A percentile compares a stretch with the other conserved stretches of the same genome.
phyloP scores from a whole-genome alignment of 768 basidiomycete species.

The Cyclocybe aegerita region DNA sequence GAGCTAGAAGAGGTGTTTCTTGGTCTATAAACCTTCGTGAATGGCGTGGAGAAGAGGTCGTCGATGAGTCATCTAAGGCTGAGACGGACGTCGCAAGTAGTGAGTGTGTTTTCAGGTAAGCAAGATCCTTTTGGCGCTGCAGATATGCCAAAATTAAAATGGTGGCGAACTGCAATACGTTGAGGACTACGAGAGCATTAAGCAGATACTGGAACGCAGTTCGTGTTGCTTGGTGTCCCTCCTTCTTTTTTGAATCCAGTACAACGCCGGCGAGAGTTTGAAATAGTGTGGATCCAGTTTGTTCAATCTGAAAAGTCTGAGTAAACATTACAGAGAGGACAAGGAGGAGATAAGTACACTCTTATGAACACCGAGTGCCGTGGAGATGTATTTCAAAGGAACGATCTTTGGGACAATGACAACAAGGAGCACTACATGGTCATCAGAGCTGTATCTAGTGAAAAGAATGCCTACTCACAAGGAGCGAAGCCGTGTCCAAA shows the following conservation, averaged over 20 bases:
- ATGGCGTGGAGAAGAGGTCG: too few relatives aligned
- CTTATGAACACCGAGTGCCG: constrained; percentile 77
- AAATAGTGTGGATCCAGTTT: constrained; percentile 70
- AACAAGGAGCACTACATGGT: constrained; percentile 60
- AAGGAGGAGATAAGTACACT: constrained; percentile 45
- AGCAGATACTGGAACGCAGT: constrained; percentile 53
- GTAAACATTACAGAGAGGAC: background rate
- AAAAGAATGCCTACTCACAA: constrained; percentile 37
- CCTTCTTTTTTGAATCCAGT: constrained; percentile 48
- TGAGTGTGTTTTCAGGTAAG: background rate
- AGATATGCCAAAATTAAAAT: constrained; percentile 50
- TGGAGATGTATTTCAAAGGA: constrained; percentile 69
- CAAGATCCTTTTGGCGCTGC: constrained; percentile 38
- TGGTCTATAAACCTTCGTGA: constrained; percentile 8
- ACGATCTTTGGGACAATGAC: constrained; percentile 75
- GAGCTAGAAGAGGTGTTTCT: constrained; percentile 8
- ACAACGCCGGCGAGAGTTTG: constrained; percentile 72
- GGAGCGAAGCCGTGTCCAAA: constrained; percentile 75
- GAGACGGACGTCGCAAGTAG: background rate
- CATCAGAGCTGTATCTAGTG: background rate
- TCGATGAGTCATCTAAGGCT: background rate
- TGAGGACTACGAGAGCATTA: constrained; percentile 54
- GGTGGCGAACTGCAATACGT: constrained; percentile 53
- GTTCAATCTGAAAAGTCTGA: constrained; percentile 54
- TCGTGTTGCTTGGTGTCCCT: constrained; percentile 19